Evolutionary conservation across 495 filamentous ascomycete genomes (phyloP).

Genomic region (Echria macrotheca): DNA sequence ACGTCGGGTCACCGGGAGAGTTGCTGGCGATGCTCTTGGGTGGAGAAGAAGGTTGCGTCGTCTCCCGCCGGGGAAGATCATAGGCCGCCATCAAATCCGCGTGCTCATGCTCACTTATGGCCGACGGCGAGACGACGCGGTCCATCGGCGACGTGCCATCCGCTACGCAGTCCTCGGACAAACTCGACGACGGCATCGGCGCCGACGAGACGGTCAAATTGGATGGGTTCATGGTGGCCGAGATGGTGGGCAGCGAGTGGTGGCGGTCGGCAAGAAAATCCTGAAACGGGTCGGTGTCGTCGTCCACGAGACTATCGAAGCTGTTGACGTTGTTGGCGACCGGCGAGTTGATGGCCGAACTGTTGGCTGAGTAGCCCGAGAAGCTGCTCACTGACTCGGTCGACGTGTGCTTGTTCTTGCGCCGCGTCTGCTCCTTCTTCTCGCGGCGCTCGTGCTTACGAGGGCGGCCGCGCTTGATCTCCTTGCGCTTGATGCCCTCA

Average conservation of each 20-base stretch:
- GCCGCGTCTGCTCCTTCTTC: slow-evolving; percentile 52
- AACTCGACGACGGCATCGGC: slow-evolving; percentile 33
- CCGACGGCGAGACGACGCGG: slow-evolving; percentile 26
- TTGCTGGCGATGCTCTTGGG: slow-evolving; percentile 37
- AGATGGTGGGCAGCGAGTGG: slow-evolving; percentile 1
- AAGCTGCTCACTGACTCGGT: slow-evolving; percentile 34
- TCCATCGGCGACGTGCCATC: slow-evolving; percentile 20
- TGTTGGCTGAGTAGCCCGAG: slow-evolving; percentile 46
- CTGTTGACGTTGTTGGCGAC: slow-evolving; percentile 31
- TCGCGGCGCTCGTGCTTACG: slow-evolving; percentile 54
- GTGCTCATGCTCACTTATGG: slow-evolving; percentile 28
- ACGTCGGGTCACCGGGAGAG: too few species aligned
- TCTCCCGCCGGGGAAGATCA: slow-evolving; percentile 13
- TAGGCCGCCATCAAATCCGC: too few species aligned
- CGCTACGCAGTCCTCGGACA: slow-evolving; percentile 15
- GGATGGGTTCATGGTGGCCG: slow-evolving; percentile 34
- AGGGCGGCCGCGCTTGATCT: slow-evolving; percentile 45
- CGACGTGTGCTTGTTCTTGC: slow-evolving; percentile 47
- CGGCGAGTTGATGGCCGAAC: slow-evolving; percentile 42
- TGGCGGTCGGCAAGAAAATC: slow-evolving; percentile 37
- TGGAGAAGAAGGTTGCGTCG: slow-evolving; percentile 35
- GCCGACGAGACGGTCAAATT: slow-evolving; percentile 33
- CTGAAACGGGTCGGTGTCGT: slow-evolving; percentile 39
- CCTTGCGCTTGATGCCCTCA: slow-evolving; percentile 67
- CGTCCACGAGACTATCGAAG: slow-evolving; percentile 35